Evolutionary conservation across 1,139 yeast genomes (phyloP), one percentile per base, ranked within the genome.

Genomic region (Lodderomyces orthopsilosis): DNA sequence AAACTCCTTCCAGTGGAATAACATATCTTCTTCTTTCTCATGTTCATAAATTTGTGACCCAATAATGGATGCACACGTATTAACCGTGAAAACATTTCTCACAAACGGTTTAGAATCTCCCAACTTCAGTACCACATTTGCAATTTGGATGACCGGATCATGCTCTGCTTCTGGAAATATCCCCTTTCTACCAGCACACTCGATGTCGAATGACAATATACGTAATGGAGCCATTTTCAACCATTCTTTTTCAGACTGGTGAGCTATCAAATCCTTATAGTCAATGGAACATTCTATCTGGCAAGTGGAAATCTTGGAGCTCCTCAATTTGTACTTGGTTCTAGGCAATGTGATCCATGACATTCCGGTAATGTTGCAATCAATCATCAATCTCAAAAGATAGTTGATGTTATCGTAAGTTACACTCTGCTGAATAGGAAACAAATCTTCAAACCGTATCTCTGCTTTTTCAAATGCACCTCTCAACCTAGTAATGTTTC

Each of bases 131-230:
- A 93, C 95, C 19, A 91, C 96, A 57, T 90, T 93, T 4, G 98
- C 98, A 51, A 94, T 93, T 63, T 94, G 98, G 58, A 94, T 94
- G 7, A 94, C 96, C 0, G 96, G 86, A 65, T 94, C 99, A 40
- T 81, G 77, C 48, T 87, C 85, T 1, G 99, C 86, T 60, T 94
- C 98, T 0, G 99, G 98, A 62, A 94, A 94, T 15, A 93, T 77
- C 42, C 98, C 98, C 51, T 89, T 87, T 64, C 99, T 80, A 41
- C 98, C 98, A 6, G 98, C 95, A 76, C 99, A 94, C 66, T 94
- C 99, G 49, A 94, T 93, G 71, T 94, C 98, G 62, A 93, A 93
- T 9, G 98, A 90, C 50, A 94, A 70, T 38, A 94, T 84, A 58
- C 99, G 83, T 48, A 94, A 74, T 0, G 98, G 98, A 0, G 98